Base-by-base conservation (phyloP, 257 asterid genomes). In the Ocimum tenuiflorum region DNA sequence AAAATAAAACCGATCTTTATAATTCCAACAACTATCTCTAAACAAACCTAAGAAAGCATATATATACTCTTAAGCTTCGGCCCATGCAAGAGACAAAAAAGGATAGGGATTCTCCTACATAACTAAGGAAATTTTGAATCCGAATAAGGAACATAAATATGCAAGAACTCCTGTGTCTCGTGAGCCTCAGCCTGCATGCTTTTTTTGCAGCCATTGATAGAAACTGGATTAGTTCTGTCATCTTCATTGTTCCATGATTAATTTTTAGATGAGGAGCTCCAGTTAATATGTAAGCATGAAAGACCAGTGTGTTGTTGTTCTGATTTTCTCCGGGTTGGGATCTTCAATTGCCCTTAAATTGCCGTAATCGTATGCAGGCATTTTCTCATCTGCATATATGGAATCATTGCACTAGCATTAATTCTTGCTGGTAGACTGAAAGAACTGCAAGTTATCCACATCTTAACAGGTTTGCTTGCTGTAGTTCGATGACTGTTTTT, bases 381-480 rank as follows among this genome's bases (percentile, higher is more conserved):
- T 82, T 88, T 88, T 10, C 79, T 90, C 76, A 81, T 94, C 77
- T 90, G 99, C 75, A 24, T 83, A 3, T 94, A 94, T 70, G 99
- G 97, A 69, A 70, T 86, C 47, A 73, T 79, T 63, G 95, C 86
- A 18, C 88, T 90, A 65, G 88, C 60, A 6, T 79, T 94, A 67
- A 57, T 94, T 78, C 88, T 94, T 70, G 95, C 96, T 60, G 96
- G 99, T 66, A 82, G 88, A 69, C 69, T 94, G 86, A 90, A 85
- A 80, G 97, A 94, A 35, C 67, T 77, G 65, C 77, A 75, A 71
- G 85, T 90, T 65, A 75, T 85, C 76, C 72, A 77, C 81, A 81
- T 94, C 69, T 80, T 94, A 72, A 94, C 97, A 80, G 94, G 99
- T 92, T 47, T 63, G 63, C 42, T 76, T 62, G 50, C 76, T 76